phyloP scores from a whole-genome alignment of 805 yeast genomes.

The Torulaspora quercuum region DNA sequence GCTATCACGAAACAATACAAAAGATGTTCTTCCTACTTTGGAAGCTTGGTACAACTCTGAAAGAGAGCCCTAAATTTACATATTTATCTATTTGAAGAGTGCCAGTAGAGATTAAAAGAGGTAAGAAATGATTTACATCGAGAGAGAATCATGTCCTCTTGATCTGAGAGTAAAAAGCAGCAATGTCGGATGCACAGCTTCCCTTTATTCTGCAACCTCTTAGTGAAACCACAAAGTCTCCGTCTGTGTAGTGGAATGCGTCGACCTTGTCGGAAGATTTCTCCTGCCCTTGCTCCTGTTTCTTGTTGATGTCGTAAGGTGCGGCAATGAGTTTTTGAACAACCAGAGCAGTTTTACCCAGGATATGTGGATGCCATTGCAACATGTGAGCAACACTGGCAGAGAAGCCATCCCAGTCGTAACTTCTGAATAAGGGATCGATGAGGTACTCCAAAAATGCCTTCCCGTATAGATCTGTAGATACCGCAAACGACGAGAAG shows the following conservation, averaged over 20 bases:
- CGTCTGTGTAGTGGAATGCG: slow-evolving; percentile 50
- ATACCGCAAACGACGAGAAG: slow-evolving; percentile 67
- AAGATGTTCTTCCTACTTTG: too few species aligned
- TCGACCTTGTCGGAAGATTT: slow-evolving; percentile 39
- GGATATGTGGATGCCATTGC: slow-evolving; percentile 89
- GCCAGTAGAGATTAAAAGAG: too few species aligned
- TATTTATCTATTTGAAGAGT: too few species aligned
- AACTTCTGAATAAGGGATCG: slow-evolving; percentile 66
- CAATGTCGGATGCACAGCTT: slow-evolving; percentile 49
- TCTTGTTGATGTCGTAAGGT: slow-evolving; percentile 39
- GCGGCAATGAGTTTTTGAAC: slow-evolving; percentile 58
- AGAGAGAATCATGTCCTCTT: slow-evolving; percentile 13
- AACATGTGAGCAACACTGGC: slow-evolving; percentile 76
- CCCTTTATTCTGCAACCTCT: slow-evolving; percentile 50
- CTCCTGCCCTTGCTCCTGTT: slow-evolving; percentile 17
- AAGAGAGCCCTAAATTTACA: too few species aligned
- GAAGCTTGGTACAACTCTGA: too few species aligned
- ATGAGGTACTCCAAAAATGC: slow-evolving; percentile 76
- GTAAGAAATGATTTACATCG: too few species aligned
- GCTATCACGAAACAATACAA: too few species aligned
- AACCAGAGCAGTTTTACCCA: slow-evolving; percentile 69
- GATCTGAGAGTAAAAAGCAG: slow-evolving; percentile 21
- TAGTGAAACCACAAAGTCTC: slow-evolving; percentile 67
- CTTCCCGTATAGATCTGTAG: slow-evolving; percentile 60
- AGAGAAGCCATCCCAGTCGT: slow-evolving; percentile 43